Conservation (phyloP, 2,329 filamentous ascomycete genomes). For the Microdochium bolleyi region DNA sequence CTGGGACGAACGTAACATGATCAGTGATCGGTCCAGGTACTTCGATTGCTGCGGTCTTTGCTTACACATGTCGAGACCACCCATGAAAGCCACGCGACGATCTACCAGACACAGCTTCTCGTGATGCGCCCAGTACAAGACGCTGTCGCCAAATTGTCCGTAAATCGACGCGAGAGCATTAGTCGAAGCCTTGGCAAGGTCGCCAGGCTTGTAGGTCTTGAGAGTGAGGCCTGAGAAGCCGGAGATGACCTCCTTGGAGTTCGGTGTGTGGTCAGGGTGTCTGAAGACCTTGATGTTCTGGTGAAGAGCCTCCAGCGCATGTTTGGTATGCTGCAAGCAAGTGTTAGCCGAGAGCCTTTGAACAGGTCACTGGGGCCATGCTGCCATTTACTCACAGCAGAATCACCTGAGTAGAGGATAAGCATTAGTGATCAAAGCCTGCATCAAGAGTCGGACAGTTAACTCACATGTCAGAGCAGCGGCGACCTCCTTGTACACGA, state of each 20-base stretch:
- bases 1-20: conserved; percentile 22
- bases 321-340: conserved; percentile 60
- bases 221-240: conserved; percentile 39
- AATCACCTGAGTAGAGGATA: conserved; percentile 23
- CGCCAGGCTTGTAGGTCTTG: conserved; percentile 25
- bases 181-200: conserved; percentile 56
- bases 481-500: conserved; percentile 88
- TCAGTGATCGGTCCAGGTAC: background rate
- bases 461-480: conserved; percentile 70
- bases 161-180: conserved; percentile 74
- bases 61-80: conserved; percentile 73
- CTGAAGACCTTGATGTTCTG: conserved; percentile 83
- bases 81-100: conserved; percentile 78
- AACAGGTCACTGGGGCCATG: no score
- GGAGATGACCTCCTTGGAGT: conserved; percentile 60
- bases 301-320: conserved; percentile 67
- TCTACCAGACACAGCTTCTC: conserved; percentile 86
- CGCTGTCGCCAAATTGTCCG: conserved; percentile 71
- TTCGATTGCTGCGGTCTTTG: background rate
- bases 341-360: background rate
- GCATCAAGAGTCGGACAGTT: conserved; percentile 2
- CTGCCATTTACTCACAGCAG: conserved; percentile 33
- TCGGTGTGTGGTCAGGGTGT: conserved; percentile 81
- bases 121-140: conserved; percentile 89
- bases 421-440: background rate